A percentile compares a stretch with the other conserved stretches of the same genome.
These are phyloP conservation scores for Croton setiger DNA, from an alignment of 441 rosid genomes.

Conservation along the genomic window DNA sequence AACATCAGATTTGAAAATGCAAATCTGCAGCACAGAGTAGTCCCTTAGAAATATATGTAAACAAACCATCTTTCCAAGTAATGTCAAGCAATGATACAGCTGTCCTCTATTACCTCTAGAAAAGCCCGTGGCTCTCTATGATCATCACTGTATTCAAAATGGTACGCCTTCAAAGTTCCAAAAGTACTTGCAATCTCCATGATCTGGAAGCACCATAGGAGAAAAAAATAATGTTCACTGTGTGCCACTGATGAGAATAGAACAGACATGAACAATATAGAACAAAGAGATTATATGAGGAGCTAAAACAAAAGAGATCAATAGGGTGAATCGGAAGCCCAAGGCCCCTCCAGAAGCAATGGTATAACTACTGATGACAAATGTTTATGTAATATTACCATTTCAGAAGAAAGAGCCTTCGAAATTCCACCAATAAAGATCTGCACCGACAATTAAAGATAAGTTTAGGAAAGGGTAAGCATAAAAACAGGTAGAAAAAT, in stretches of 20 bases:
- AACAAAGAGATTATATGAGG: conserved; percentile 6
- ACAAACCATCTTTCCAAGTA: conserved; percentile 5
- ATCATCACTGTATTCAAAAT: conserved; percentile 42
- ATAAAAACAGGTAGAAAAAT: conserved; percentile 6
- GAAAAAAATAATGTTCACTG: not conserved
- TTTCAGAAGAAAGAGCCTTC: conserved; percentile 59
- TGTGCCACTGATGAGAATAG: not conserved
- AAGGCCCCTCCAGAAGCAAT: conserved; percentile 9
- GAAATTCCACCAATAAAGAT: conserved; percentile 91
- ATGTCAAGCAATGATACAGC: conserved; percentile 9
- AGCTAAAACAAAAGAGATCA: not conserved
- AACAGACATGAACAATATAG: not conserved
- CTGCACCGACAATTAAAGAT: conserved; percentile 43
- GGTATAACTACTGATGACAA: conserved; percentile 7
- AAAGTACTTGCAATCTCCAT: conserved; percentile 80
- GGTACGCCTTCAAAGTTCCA: conserved; percentile 82
- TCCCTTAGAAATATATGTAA: not conserved
- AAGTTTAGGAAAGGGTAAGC: conserved; percentile 6
- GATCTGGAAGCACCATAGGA: conserved; percentile 41
- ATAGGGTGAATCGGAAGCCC: conserved; percentile 3
- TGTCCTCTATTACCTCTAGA: conserved; percentile 66
- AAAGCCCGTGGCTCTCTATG: conserved; percentile 44
- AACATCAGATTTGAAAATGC: not conserved
- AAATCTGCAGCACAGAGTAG: not conserved
- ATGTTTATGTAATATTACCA: conserved; percentile 49